phyloP scores from a whole-genome alignment of 1,139 yeast genomes.

The Suhomyces guaymorum region DNA sequence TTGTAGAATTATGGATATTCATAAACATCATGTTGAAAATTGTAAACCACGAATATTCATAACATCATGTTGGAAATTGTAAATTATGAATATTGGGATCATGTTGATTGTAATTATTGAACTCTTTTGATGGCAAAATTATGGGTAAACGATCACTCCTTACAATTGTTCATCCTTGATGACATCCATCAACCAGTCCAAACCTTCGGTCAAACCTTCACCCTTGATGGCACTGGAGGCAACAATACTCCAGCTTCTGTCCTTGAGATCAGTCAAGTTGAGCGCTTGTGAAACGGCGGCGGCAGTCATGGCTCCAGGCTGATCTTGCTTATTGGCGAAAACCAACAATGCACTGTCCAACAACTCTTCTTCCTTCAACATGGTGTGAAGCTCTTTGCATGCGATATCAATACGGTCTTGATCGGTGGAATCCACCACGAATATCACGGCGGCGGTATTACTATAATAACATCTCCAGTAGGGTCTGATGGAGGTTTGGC shows the following conservation, averaged over 20 bases:
- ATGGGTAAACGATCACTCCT: too few species aligned
- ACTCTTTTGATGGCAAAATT: too few species aligned
- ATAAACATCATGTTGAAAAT: too few species aligned
- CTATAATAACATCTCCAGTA: constrained; percentile 98
- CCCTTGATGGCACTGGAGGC: constrained; percentile 96
- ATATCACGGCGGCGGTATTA: constrained; percentile 92
- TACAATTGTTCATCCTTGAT: constrained; percentile 86
- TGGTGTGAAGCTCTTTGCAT: constrained; percentile 81
- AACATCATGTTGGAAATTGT: too few species aligned
- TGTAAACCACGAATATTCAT: too few species aligned
- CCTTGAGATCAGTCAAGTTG: constrained; percentile 83
- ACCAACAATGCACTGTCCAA: constrained; percentile 87
- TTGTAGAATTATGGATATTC: too few species aligned
- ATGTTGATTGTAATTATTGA: too few species aligned
- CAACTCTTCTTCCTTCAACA: constrained; percentile 92
- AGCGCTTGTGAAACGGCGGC: constrained; percentile 92
- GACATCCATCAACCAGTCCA: constrained; percentile 96
- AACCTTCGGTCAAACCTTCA: constrained; percentile 92
- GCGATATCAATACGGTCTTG: constrained; percentile 89
- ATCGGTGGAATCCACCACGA: constrained; percentile 96
- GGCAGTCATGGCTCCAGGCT: constrained; percentile 91
- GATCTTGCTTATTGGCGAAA: constrained; percentile 97
- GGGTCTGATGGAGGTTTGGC: constrained; percentile 95
- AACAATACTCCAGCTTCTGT: constrained; percentile 96
- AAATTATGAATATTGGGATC: too few species aligned